Percentiles rank a stretch among this genome's conserved stretches.
These are phyloP conservation scores for Corynespora cassiicola DNA, from an alignment of 2,329 filamentous ascomycete species.

Conservation along the genomic window DNA sequence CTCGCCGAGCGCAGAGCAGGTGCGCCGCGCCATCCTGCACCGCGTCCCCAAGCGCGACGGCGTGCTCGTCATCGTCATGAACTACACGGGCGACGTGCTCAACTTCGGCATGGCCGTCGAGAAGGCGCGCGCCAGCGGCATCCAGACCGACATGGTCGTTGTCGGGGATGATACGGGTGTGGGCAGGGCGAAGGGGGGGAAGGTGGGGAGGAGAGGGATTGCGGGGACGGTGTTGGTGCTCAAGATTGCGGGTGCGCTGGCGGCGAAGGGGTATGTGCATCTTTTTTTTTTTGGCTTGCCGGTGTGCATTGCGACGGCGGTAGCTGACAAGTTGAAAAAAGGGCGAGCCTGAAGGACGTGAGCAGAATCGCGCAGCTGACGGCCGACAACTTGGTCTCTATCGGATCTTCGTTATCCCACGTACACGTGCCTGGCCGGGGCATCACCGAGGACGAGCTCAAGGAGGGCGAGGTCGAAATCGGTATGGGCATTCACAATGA, in stretches of 20 bases:
- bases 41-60: conserved; percentile 75
- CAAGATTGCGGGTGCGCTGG: conserved; percentile 86
- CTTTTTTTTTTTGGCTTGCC: background rate
- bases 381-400: conserved; percentile 79
- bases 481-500: conserved; percentile 82
- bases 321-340: conserved; percentile 24
- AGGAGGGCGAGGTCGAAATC: conserved; percentile 67
- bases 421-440: conserved; percentile 90
- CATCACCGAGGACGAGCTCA: conserved; percentile 63
- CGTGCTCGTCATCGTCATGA: conserved; percentile 92
- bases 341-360: conserved; percentile 70
- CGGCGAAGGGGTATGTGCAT: conserved; percentile 67
- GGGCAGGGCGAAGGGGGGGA: conserved; percentile 80
- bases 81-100: conserved; percentile 79
- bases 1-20: conserved; percentile 80
- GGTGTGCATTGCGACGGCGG: background rate
- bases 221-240: conserved; percentile 90
- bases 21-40: conserved; percentile 75
- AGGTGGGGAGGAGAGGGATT: conserved; percentile 89
- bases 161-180: conserved; percentile 94
- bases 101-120: conserved; percentile 95
- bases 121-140: conserved; percentile 81
- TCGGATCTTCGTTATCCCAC: conserved; percentile 85
- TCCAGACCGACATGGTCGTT: conserved; percentile 85
- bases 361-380: conserved; percentile 73